Base-by-base conservation (phyloP, 2,329 filamentous ascomycete genomes). In the Neonectria faginata region DNA sequence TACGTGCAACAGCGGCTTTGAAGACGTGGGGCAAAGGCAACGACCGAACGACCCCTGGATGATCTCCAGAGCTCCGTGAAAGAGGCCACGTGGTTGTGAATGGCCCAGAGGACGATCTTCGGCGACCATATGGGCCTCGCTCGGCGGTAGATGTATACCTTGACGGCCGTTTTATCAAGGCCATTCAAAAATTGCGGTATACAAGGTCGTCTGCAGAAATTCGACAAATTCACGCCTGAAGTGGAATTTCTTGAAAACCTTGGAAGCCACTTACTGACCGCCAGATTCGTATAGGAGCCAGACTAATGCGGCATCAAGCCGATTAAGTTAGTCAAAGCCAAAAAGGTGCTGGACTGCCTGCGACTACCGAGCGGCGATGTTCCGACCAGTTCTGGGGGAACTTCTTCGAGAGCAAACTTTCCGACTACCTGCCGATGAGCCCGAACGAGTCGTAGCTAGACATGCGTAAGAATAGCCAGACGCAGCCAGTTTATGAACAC, bases 351-450 rank as follows among this genome's bases (percentile, higher is more conserved):
- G 22, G 51, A 60, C 22, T 60, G 53, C 18, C 18, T 60, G 18
- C 60, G 45, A n/a, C 56, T 60, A 57, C 56, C n/a, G 51, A 64
- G 18, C 60, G 57, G 3, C 62, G 57, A 36, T 64, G n/a, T 64
- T 60, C 56, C 56, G 56, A 18, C 57, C 62, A 31, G 22, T 3
- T 22, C 22, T 22, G 22, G 22, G 22, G 3, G 22, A 22, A 22
- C 22, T 22, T 22, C 22, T 22, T 22, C 22, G 22, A 3, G 22
- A 22, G 22, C 22, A 22, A 22, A 22, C 22, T 22, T 22, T 3
- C 22, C 3, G 2, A 22, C 29, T 31, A 31, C 12, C 42, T 64
- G 14, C 51, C 62, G 12, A 36, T 64, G 20, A 33, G 18, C 22
- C 42, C 8, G 11, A 25, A 50, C 6, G 9, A 22, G 27, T 18